Conservation (phyloP, 2,329 filamentous ascomycete genomes). For the Xylaria sp. region DNA sequence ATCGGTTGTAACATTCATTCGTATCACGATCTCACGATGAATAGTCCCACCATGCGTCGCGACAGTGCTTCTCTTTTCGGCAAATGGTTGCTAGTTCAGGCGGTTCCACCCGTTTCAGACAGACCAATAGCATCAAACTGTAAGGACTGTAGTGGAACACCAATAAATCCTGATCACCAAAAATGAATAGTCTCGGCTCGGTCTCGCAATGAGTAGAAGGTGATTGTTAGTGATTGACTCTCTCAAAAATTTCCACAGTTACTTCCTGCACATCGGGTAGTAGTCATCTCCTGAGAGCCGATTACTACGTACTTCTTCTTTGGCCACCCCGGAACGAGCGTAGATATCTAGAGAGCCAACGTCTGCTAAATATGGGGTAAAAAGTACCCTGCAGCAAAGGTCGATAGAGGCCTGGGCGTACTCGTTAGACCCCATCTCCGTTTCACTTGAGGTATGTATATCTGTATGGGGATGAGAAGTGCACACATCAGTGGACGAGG, state of each 20-base stretch:
- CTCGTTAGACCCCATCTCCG: constrained; percentile 1
- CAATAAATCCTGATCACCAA: constrained; percentile 22
- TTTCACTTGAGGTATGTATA: background rate
- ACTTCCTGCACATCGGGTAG: background rate
- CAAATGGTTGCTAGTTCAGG: background rate
- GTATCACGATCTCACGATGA: background rate
- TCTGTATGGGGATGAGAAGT: background rate
- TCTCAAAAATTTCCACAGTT: too few species aligned
- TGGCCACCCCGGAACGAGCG: background rate
- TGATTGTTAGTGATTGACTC: background rate
- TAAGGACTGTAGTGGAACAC: constrained; percentile 24
- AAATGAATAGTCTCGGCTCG: background rate
- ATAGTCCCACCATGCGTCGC: constrained; percentile 5
- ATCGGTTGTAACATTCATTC: constrained; percentile 5
- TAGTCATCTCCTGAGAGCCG: background rate
- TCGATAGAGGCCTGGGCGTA: background rate
- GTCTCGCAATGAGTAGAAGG: background rate
- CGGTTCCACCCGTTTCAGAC: constrained; percentile 20
- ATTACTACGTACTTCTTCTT: constrained; percentile 3
- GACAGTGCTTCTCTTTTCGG: background rate
- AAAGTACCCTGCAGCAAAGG: constrained; percentile 29
- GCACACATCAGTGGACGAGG: background rate
- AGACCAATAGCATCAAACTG: constrained; percentile 16
- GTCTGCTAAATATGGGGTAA: constrained; percentile 15
- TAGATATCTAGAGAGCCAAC: background rate